phyloP scores from a whole-genome alignment of 768 basidiomycete species.

The Tylopilus plumbeoviolaceoides region DNA sequence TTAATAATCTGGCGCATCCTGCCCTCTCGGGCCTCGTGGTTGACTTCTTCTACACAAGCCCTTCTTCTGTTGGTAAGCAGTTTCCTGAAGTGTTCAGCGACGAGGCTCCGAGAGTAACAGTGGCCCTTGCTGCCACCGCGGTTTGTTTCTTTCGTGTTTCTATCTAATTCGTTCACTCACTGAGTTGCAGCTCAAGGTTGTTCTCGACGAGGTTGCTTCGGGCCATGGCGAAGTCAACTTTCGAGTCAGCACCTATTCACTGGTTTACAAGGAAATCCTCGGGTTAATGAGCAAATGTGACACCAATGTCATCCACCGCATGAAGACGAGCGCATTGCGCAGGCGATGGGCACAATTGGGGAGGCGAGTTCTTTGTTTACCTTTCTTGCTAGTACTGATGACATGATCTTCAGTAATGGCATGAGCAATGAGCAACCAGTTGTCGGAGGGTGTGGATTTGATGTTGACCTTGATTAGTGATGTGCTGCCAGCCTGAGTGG shows the following conservation, averaged over 20 bases:
- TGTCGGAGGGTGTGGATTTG: too few species aligned
- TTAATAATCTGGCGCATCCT: neutral
- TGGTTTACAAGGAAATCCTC: neutral
- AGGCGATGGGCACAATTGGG: neutral
- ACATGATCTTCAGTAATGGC: neutral
- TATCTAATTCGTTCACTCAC: neutral
- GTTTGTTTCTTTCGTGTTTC: neutral
- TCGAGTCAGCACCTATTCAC: neutral
- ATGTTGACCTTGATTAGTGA: neutral
- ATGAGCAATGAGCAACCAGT: neutral
- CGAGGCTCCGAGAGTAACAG: too few species aligned
- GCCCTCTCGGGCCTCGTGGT: too few species aligned
- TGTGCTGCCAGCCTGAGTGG: too few species aligned
- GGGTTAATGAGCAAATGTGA: neutral
- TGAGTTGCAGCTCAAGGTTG: too few species aligned
- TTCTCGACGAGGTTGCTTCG: neutral
- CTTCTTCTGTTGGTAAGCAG: neutral
- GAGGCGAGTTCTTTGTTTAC: neutral
- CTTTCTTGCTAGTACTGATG: too few species aligned
- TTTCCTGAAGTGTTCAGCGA: too few species aligned
- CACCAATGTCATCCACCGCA: neutral
- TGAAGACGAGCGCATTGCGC: neutral
- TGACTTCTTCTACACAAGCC: too few species aligned
- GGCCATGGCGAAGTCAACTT: neutral
- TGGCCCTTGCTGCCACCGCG: too few species aligned